A percentile compares a stretch with the other conserved stretches of the same genome.
phyloP scores from a whole-genome alignment of 805 yeast genomes.

The Kuraishia ogatae region DNA sequence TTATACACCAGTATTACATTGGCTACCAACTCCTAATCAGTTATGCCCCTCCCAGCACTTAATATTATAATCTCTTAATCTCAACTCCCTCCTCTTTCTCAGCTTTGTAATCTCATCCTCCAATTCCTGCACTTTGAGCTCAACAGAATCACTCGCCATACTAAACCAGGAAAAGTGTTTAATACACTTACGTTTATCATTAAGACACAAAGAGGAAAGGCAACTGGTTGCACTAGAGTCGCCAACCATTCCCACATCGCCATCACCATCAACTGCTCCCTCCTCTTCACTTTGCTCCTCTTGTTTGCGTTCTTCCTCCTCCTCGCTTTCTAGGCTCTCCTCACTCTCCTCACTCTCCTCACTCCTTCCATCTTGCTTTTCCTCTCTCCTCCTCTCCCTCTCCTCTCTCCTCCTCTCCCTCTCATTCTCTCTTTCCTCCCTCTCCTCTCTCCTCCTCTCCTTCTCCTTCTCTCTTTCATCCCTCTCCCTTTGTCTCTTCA shows the following conservation, averaged over 20 bases:
- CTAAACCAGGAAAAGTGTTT: constrained; percentile 33
- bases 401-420: neutral
- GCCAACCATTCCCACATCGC: constrained; percentile 7
- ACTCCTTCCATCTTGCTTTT: neutral
- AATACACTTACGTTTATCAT: constrained; percentile 46
- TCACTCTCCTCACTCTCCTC: neutral
- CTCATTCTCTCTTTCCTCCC: neutral
- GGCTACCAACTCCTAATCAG: constrained; percentile 2
- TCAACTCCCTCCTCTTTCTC: constrained; percentile 18
- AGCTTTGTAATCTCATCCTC: constrained; percentile 12
- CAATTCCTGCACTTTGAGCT: constrained; percentile 20
- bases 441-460: neutral
- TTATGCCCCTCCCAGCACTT: constrained; percentile 20
- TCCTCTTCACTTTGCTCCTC: constrained; percentile 3
- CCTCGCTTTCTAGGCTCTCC: neutral
- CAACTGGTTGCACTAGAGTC: neutral
- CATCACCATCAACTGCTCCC: constrained; percentile 3
- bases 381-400: neutral
- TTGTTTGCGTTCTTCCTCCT: constrained; percentile 6
- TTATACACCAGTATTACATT: neutral
- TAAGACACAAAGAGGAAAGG: constrained; percentile 30
- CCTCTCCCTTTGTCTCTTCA: neutral
- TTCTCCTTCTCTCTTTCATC: neutral
- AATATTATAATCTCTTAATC: constrained; percentile 29
- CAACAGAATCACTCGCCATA: constrained; percentile 26